phyloP scores from a whole-genome alignment of 345 rosid genomes.

The Salix dunnii region DNA sequence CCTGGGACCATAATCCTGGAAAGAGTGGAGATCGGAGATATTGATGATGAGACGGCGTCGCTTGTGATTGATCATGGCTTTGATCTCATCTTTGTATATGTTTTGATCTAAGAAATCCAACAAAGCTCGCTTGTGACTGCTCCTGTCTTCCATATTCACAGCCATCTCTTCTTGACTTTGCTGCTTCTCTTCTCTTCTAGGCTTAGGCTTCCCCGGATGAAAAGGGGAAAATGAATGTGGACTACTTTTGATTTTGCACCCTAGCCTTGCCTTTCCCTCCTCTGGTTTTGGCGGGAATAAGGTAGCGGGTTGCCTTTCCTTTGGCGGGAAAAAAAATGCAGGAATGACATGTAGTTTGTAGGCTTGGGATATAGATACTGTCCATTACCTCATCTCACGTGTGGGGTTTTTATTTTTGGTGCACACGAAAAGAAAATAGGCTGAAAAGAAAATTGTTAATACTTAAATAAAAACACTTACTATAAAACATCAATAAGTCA shows the following conservation, averaged over 20 bases:
- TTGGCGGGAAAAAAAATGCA: conserved; percentile 38
- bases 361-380: neutral
- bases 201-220: neutral
- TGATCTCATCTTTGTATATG: conserved; percentile 73
- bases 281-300: conserved; percentile 36
- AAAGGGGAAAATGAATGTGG: neutral
- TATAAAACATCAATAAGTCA: too few species aligned
- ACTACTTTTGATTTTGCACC: neutral
- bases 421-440: too few species aligned
- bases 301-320: neutral
- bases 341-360: neutral
- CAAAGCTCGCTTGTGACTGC: conserved; percentile 80
- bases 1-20: conserved; percentile 69
- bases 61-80: conserved; percentile 75
- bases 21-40: conserved; percentile 79
- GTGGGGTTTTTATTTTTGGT: neutral
- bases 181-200: conserved; percentile 1
- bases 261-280: neutral
- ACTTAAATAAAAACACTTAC: too few species aligned
- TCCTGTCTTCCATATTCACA: conserved; percentile 51
- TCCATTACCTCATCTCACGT: too few species aligned
- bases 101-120: conserved; percentile 66
- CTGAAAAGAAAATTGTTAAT: too few species aligned
- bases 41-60: conserved; percentile 90
- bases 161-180: neutral